Evolutionary conservation across 768 basidiomycete species (phyloP), one percentile per base, ranked within the genome.

Genomic region (Fomitopsis serialis): DNA sequence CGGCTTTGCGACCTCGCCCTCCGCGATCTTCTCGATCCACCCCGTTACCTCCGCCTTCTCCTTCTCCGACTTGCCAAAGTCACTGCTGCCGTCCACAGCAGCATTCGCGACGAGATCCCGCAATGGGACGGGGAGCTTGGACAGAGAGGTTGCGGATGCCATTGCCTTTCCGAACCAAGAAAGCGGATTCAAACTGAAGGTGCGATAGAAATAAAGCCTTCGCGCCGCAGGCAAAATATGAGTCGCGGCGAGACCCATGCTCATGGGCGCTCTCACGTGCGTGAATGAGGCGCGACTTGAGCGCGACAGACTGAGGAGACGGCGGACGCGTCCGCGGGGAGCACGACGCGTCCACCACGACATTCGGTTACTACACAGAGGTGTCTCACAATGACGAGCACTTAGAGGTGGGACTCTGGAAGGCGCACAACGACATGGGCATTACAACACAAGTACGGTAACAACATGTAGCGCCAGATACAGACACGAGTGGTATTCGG

Each of bases 11-110:
- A 83, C 58, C 49, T 79, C 76, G 22, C 76, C 75, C 53, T 71
- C 66, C 12, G 71, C 75, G 21, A 83, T 76, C 65, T 80, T 87
- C 56, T 81, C 80, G 60, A 92, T 80, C 89, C 90, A 92, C 54
- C 70, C 72, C 22, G 72, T 64, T 25, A 92, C 81, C 61, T 88
- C 84, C 44, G 73, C 70, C 68, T 80, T 73, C 62, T 89, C 86
- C 57, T 75, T 71, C 60, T 85, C 82, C 19, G 77, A 76, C 60
- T 73, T 75, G 21, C 87, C 88, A 42, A 68, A 65, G 43, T 77
- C 56, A 49, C 68, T 63, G 46, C 67, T 64, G 25, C 75, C 79
- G 55, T 79, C 72, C 54, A 76, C 68, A 45, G 65, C 63, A 5
- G 70, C 65, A 34, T 60, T 70, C 15, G 63, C 52, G 45, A 89